phyloP scores from a whole-genome alignment of 2,329 filamentous ascomycete genomes.

The Macrophomina phaseolina region DNA sequence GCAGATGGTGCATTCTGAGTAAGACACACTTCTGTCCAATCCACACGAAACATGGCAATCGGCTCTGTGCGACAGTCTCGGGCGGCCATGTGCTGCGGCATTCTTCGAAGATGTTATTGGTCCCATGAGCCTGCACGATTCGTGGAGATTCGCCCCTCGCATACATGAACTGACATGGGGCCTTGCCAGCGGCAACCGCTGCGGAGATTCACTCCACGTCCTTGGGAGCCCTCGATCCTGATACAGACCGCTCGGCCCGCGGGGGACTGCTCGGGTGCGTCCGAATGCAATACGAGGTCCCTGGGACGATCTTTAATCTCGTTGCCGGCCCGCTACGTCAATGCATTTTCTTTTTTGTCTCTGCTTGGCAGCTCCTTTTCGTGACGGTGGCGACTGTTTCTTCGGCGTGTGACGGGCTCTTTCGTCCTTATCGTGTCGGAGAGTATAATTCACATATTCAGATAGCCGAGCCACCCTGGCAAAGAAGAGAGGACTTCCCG shows the following conservation, averaged over 20 bases:
- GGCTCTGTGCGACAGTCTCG: slow-evolving; percentile 1
- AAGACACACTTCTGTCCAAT: neutral
- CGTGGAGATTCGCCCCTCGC: neutral
- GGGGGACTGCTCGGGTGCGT: neutral
- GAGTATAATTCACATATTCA: no score
- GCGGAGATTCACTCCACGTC: neutral
- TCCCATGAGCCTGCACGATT: neutral
- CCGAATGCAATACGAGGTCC: slow-evolving; percentile 14
- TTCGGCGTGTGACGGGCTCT: no score
- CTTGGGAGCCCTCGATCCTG: neutral
- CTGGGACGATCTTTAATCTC: slow-evolving; percentile 20
- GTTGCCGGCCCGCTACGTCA: neutral
- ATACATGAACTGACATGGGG: neutral
- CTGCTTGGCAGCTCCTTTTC: neutral
- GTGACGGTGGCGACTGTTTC: no score
- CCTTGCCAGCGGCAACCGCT: neutral
- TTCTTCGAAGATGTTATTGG: neutral
- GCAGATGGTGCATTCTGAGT: slow-evolving; percentile 7
- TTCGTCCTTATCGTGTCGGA: no score
- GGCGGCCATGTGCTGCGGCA: neutral
- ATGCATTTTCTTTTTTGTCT: neutral
- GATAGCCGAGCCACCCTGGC: neutral
- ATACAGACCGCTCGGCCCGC: slow-evolving; percentile 12
- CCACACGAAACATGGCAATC: neutral
- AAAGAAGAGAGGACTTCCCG: neutral